Conservation (phyloP, 768 basidiomycete genomes). For the Lentinus brumalis region DNA sequence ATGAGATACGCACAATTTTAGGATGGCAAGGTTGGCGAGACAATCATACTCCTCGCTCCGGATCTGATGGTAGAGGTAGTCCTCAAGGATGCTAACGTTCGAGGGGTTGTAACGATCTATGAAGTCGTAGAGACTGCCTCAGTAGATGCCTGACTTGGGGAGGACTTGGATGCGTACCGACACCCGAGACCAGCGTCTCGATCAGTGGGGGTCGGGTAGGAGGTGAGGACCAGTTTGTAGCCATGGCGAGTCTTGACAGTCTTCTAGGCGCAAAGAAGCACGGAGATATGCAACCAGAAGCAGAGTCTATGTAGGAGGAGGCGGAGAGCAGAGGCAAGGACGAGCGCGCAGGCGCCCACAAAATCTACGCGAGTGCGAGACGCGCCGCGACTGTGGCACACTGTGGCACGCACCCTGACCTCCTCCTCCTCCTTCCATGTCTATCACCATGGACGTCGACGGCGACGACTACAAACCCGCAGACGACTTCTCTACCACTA, state of each 20-base stretch:
- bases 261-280: not conserved
- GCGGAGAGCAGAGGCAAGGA: not conserved
- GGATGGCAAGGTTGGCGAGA: conserved; percentile 90
- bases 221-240: conserved; percentile 72
- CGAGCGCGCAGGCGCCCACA: conserved; percentile 3
- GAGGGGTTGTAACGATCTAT: conserved; percentile 96
- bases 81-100: conserved; percentile 91
- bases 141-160: not conserved
- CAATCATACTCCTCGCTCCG: conserved; percentile 91
- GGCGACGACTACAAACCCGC: conserved; percentile 9
- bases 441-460: conserved; percentile 18
- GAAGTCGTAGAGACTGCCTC: not conserved
- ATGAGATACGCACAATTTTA: conserved; percentile 73
- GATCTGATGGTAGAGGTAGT: conserved; percentile 95
- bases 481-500: not conserved
- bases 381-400: too few species aligned
- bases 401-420: not conserved
- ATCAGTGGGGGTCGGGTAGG: conserved; percentile 83
- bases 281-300: not conserved
- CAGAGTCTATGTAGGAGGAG: not conserved
- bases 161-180: conserved; percentile 54
- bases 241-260: not conserved
- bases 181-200: conserved; percentile 88
- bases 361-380: conserved; percentile 11
- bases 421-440: not conserved